Evolutionary conservation across 306 rosid genomes (phyloP).

Genomic region (Neltuma alba): DNA sequence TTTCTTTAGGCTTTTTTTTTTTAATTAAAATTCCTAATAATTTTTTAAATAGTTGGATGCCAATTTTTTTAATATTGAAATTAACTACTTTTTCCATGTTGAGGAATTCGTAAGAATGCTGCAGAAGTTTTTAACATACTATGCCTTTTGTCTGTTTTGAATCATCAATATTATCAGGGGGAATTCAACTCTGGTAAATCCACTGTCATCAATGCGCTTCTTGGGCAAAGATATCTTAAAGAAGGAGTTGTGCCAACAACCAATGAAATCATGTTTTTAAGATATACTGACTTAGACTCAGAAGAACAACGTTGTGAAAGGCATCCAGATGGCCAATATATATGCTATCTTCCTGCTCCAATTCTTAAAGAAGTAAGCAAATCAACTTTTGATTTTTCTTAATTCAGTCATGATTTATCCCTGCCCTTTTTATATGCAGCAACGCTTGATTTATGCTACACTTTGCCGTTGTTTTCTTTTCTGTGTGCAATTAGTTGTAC

Average conservation of each 20-base stretch:
- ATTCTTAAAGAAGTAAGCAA: constrained; percentile 77
- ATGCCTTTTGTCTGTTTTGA: constrained; percentile 10
- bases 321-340: constrained; percentile 92
- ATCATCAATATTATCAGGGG: constrained; percentile 61
- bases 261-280: constrained; percentile 90
- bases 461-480: constrained; percentile 18
- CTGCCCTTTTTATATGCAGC: not conserved
- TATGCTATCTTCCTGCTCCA: constrained; percentile 92
- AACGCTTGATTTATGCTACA: not conserved
- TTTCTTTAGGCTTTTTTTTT: not conserved
- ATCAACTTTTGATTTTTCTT: constrained; percentile 18
- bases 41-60: no score
- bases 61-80: no score
- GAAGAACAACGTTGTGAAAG: constrained; percentile 77
- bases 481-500: constrained; percentile 4
- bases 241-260: constrained; percentile 99
- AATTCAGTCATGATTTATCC: constrained; percentile 23
- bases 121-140: constrained; percentile 34
- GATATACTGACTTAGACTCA: constrained; percentile 55
- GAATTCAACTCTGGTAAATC: constrained; percentile 99
- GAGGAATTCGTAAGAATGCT: constrained; percentile 30
- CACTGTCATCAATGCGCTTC: constrained; percentile 95
- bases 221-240: constrained; percentile 87
- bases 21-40: no score
- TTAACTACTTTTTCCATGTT: not conserved